Evolutionary conservation across 192 early-diverging fungal genomes (phyloP).

Genomic region (Dissophora globulifera): DNA sequence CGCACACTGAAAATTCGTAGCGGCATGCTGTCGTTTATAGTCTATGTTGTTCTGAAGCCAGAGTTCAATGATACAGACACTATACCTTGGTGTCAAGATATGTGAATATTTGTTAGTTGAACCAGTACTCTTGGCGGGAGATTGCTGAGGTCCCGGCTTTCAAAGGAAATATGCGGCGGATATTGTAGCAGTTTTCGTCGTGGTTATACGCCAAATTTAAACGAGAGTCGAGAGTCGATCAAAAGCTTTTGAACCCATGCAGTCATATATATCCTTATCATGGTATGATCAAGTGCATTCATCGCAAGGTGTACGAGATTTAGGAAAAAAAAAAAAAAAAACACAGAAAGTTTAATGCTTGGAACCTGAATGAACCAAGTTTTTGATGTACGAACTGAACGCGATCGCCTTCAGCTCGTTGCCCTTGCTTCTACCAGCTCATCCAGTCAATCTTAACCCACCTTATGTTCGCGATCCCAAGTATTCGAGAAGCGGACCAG

Average conservation of each 20-base stretch:
- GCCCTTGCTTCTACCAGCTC: constrained; percentile 90
- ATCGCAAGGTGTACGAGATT: no score
- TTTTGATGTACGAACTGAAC: constrained; percentile 87
- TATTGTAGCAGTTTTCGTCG: constrained; percentile 93
- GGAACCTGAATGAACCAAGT: no score
- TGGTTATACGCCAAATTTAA: constrained; percentile 93
- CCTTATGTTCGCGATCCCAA: constrained; percentile 93
- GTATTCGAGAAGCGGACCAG: constrained; percentile 89
- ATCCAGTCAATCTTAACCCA: constrained; percentile 81
- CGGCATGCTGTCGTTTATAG: constrained; percentile 53
- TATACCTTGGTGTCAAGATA: constrained; percentile 93
- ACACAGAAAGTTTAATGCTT: no score
- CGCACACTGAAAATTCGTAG: constrained; percentile 63
- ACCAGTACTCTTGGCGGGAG: constrained; percentile 96
- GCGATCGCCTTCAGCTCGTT: constrained; percentile 95
- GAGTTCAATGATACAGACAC: constrained; percentile 61
- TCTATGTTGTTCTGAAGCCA: constrained; percentile 64
- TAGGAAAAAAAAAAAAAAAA: no score
- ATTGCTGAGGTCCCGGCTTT: constrained; percentile 85
- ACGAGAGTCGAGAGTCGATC: constrained; percentile 92
- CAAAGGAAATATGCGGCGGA: constrained; percentile 87
- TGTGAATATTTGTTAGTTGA: constrained; percentile 97
- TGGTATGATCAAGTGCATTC: no score
- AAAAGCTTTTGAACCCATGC: constrained; percentile 88
- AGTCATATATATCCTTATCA: constrained; percentile 75